These are phyloP conservation scores for Gossypium anomalum DNA, from an alignment of 345 rosid genomes.

Conservation along the genomic window DNA sequence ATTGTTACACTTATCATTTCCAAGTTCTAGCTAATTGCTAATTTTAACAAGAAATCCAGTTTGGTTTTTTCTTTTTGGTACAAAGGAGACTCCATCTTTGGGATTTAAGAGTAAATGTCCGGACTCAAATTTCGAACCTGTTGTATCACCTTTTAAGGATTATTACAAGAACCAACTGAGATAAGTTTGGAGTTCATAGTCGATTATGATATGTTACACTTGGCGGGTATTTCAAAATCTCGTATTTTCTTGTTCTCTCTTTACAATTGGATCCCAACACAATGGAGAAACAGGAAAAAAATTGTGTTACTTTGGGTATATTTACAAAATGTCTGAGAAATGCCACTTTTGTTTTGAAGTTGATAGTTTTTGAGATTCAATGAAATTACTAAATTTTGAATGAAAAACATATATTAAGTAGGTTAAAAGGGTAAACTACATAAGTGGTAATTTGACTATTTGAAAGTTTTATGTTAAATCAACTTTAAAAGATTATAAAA, in stretches of 20 bases:
- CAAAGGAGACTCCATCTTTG: too few species aligned
- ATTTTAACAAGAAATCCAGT: neutral
- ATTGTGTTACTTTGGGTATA: too few species aligned
- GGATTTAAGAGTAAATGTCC: too few species aligned
- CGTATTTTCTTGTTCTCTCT: neutral
- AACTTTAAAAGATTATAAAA: too few species aligned
- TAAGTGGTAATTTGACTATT: too few species aligned
- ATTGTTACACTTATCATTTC: neutral
- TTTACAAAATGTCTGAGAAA: neutral
- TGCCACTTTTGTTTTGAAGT: neutral
- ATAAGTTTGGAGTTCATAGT: neutral
- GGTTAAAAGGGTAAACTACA: too few species aligned
- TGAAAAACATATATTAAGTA: too few species aligned
- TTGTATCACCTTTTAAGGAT: neutral
- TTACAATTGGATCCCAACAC: neutral
- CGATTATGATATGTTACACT: neutral
- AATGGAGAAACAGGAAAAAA: neutral
- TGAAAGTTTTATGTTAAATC: too few species aligned
- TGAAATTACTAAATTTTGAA: too few species aligned
- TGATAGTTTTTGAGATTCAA: neutral
- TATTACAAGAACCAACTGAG: neutral
- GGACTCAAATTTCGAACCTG: neutral
- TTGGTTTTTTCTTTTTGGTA: too few species aligned
- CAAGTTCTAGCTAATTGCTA: neutral
- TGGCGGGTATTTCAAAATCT: neutral